phyloP scores from a whole-genome alignment of 2,329 filamentous ascomycete genomes.

The Microdochium trichocladiopsis region DNA sequence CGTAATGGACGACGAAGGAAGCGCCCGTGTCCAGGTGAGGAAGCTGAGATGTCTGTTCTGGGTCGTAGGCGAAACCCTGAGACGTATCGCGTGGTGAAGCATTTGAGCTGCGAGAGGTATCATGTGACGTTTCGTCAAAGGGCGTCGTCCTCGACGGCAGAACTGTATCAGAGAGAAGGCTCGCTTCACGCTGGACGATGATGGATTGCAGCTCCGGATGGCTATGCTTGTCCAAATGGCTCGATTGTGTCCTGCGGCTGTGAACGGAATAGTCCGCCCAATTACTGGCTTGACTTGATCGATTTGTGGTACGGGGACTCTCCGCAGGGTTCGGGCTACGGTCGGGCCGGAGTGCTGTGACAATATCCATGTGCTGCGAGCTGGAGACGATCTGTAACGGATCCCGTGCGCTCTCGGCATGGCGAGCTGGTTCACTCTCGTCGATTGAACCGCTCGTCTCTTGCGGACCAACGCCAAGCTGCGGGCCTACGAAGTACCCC shows the following conservation, averaged over 20 bases:
- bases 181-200: background rate
- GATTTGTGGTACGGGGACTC: conserved; percentile 32
- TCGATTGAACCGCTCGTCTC: conserved; percentile 2
- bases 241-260: conserved; percentile 21
- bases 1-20: conserved; percentile 41
- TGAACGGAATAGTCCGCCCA: conserved; percentile 56
- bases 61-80: conserved; percentile 9
- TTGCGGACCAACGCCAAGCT: conserved; percentile 10
- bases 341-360: conserved; percentile 15
- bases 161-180: background rate
- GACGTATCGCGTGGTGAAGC: conserved; percentile 21
- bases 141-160: background rate
- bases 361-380: background rate
- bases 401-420: background rate
- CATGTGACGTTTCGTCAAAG: background rate
- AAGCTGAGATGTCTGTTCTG: conserved; percentile 26
- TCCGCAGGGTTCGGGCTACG: conserved; percentile 41
- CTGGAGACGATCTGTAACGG: background rate
- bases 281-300: conserved; percentile 47
- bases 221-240: background rate
- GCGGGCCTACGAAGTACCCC: conserved; percentile 20
- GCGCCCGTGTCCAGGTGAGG: conserved; percentile 44
- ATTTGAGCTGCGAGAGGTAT: conserved; percentile 18
- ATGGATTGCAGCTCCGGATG: background rate
- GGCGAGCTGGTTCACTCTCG: background rate